Evolutionary conservation across 23 red algal genomes (phyloP), one percentile per base, ranked within the genome.

Genomic region (Pyropia yezoensis): DNA sequence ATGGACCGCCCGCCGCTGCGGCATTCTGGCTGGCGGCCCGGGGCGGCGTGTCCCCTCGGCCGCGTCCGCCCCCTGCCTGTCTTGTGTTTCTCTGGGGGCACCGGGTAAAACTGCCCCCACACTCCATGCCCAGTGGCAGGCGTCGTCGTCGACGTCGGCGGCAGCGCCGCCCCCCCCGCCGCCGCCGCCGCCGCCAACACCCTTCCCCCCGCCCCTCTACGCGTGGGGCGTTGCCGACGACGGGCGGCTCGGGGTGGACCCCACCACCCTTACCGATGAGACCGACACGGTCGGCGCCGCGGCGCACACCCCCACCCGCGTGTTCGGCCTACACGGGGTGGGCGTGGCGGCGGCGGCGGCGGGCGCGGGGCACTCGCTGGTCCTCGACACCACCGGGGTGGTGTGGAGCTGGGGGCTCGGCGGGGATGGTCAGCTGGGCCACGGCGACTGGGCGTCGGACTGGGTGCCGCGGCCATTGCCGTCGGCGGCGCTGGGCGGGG

Each of bases 191-290:
- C 39, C 39, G 9, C 39, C 39, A 47, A 3, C 39, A 6, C 39
- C 39, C 1, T 47, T 47, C 12, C 39, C 39, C 11, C 9, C 39
- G 4, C 39, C 39, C 7, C 39, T 47, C 11, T 47, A 70, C 28
- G 78, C 78, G 25, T 82, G 78, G 78, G 78, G 78, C 18, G 72
- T 61, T 32, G 65, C 66, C 18, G 78, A 82, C 23, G 39, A 56
- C 47, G 65, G 55, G 6, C 78, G 72, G n/a, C 67, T 82, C 1
- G 78, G 78, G 22, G 21, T 82, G 14, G 45, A 66, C 8, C 4
- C 67, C 34, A 8, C 27, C 0, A 49, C 39, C 5, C 58, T 82
- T 1, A 18, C 32, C 2, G 29, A 62, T 19, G 78, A 82, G 66
- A 24, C 65, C 17, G 25, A 71, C 25, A 82, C 78, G 7, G 28